Base-by-base conservation (phyloP, 2,329 filamentous ascomycete genomes). In the Leptographium radiaticola region DNA sequence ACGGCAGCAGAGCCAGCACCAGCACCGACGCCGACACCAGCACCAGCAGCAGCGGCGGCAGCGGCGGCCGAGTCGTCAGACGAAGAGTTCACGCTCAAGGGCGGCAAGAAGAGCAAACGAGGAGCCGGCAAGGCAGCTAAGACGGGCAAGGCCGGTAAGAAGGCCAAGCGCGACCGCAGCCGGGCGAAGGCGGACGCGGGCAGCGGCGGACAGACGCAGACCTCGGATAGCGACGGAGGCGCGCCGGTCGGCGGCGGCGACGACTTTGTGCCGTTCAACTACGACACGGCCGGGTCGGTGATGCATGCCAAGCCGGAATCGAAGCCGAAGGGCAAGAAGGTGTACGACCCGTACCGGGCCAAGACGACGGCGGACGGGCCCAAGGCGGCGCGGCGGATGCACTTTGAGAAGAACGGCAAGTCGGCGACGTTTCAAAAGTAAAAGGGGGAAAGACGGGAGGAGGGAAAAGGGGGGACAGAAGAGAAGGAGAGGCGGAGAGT, bases 391-490 rank as follows among this genome's bases (percentile, higher is more conserved):
- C 59, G 65, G 53, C 60, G 60, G 54, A 61, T 64, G 59, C 63
- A 68, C 46, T 59, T 60, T 20, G 66, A 65, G 49, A 62, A 62
- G 62, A 56, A 58, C 31, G 64, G 64, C 33, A 68, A 67, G 60
- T 62, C 64, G 25, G 67, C 67, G 12, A 68, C 66, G 44, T 74
- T 73, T n/a, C 71, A 71, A 61, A 71, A 70, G 47, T 54, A 36
- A 53, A 16, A 6, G 18, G 34, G 13, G n/a, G 11, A n/a, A 4
- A 2, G 18, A 16, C 38, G 42, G 33, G 6, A 38, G 6, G 13
- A 52, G 9, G 31, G 39, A 18, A 11, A n/a, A 13, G 15, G 45
- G 34, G 9, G 25, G 25, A 25, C 25, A 25, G 25, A 5, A 25
- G 25, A 25, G 25, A 25, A 3, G 25, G 5, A 3, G 25, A 25